Percentiles rank a stretch among this genome's conserved stretches.
These are phyloP conservation scores for Paramecium pentaurelia DNA, from an alignment of 73 alveolate genomes.

Conservation along the genomic window DNA sequence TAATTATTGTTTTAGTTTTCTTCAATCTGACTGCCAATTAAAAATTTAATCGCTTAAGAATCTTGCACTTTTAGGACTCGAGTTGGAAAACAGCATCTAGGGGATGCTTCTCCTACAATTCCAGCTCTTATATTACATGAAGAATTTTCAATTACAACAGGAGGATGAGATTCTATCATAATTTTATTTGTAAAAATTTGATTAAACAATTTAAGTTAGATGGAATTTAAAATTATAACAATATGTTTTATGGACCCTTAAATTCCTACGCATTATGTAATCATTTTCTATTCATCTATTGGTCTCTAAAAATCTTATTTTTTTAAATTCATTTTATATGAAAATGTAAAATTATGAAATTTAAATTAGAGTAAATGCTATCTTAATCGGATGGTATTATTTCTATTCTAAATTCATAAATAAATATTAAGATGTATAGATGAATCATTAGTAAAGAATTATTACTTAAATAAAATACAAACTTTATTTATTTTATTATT, in stretches of 20 bases:
- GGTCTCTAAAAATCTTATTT: no score
- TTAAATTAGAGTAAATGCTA: no score
- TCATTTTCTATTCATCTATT: not conserved
- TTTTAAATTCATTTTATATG: no score
- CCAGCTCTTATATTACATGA: slow-evolving; percentile 94
- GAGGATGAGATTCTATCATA: slow-evolving; percentile 25
- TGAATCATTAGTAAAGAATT: not conserved
- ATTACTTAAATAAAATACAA: no score
- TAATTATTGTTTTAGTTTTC: slow-evolving; percentile 91
- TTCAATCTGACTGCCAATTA: slow-evolving; percentile 98
- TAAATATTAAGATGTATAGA: no score
- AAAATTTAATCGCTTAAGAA: slow-evolving; percentile 87
- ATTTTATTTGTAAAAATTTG: not conserved
- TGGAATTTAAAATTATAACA: not conserved
- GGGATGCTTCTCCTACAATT: slow-evolving; percentile 96
- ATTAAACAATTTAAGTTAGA: not conserved
- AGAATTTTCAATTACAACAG: slow-evolving; percentile 61
- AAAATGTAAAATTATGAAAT: not conserved
- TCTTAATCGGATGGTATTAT: not conserved
- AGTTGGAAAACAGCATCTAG: slow-evolving; percentile 96
- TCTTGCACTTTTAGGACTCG: slow-evolving; percentile 96
- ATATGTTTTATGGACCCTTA: not conserved
- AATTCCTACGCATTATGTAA: not conserved
- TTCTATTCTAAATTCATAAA: not conserved
- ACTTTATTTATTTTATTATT: no score